These are phyloP conservation scores for Eremothecium sinecaudum DNA, from an alignment of 1,139 yeast species.

Conservation along the genomic window DNA sequence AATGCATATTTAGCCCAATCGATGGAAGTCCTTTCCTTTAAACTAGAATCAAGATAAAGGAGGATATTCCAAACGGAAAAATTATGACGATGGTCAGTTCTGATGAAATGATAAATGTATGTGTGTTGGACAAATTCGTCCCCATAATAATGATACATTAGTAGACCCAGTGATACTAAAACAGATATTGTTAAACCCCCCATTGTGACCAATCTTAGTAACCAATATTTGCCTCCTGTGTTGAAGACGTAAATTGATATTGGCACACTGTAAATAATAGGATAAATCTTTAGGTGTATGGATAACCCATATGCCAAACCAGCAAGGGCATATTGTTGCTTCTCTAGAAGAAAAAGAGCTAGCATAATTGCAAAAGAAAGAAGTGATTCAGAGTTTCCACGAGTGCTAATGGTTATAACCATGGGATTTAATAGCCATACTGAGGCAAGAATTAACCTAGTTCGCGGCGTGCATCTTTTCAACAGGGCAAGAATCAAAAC, in stretches of 20 bases:
- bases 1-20: constrained; percentile 49
- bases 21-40: constrained; percentile 11
- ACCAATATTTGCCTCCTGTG: constrained; percentile 24
- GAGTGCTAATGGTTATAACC: constrained; percentile 86
- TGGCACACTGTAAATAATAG: constrained; percentile 71
- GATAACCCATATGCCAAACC: constrained; percentile 69
- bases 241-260: constrained; percentile 22
- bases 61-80: constrained; percentile 79
- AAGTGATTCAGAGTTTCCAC: constrained; percentile 91
- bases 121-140: constrained; percentile 68
- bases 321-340: constrained; percentile 35
- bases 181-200: constrained; percentile 32
- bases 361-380: constrained; percentile 68
- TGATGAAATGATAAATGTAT: constrained; percentile 68
- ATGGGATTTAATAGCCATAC: constrained; percentile 91
- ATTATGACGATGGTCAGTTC: constrained; percentile 91
- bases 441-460: constrained; percentile 30
- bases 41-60: constrained; percentile 56
- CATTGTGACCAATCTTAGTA: constrained; percentile 22
- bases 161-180: constrained; percentile 38
- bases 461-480: background rate
- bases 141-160: constrained; percentile 66
- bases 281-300: constrained; percentile 86
- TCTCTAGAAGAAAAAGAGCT: constrained; percentile 40
- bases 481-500: constrained; percentile 45